Percentiles rank a stretch among this genome's conserved stretches.
phyloP scores from a whole-genome alignment of 1,139 yeast genomes.

The Maudiozyma humilis region DNA sequence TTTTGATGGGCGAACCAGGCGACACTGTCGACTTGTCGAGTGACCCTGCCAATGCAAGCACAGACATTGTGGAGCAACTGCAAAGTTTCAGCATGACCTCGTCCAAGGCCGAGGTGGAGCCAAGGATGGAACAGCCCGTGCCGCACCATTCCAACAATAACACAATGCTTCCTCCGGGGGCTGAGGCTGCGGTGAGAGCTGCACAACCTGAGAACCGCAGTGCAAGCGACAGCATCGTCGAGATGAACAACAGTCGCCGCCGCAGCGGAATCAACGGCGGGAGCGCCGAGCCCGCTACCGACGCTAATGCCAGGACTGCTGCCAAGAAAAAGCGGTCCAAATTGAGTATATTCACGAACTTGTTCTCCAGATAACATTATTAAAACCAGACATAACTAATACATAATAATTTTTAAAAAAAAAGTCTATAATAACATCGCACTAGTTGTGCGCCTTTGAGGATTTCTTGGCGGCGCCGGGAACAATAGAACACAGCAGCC shows the following conservation, averaged over 20 bases:
- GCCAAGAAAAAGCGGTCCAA: conserved; percentile 14
- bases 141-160: too few relatives aligned
- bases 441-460: too few relatives aligned
- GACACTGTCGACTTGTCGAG: conserved; percentile 19
- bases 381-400: background rate
- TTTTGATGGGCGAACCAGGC: conserved; percentile 26
- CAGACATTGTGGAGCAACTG: conserved; percentile 2
- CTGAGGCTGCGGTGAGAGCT: background rate
- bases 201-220: conserved; percentile 10
- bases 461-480: too few relatives aligned
- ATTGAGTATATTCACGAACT: conserved; percentile 14
- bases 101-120: too few relatives aligned
- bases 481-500: too few relatives aligned
- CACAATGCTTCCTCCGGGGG: background rate
- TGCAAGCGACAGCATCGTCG: conserved; percentile 16
- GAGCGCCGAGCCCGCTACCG: too few relatives aligned
- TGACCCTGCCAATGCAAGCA: background rate
- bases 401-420: background rate
- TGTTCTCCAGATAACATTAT: conserved; percentile 9
- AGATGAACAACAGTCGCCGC: conserved; percentile 7
- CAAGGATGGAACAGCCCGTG: too few relatives aligned
- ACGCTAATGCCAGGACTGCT: background rate
- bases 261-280: conserved; percentile 2
- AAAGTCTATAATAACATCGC: too few relatives aligned
- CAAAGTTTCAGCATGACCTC: conserved; percentile 3